A percentile compares a stretch with the other conserved stretches of the same genome.
Evolutionary conservation across 495 filamentous ascomycete genomes (phyloP).

Genomic region (Cercophora scortea): DNA sequence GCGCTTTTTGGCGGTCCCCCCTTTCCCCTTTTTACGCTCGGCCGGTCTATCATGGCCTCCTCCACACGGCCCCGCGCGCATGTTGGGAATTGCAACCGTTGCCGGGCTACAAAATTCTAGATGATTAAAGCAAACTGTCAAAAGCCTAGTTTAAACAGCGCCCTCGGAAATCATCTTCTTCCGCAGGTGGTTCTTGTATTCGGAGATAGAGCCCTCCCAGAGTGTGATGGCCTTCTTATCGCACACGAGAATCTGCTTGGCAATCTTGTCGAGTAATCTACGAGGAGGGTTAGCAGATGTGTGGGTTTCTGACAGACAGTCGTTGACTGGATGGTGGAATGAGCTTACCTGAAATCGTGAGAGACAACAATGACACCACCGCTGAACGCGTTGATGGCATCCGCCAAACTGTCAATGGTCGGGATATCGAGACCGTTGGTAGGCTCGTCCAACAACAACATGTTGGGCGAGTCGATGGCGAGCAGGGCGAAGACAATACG

Average conservation of each 20-base stretch:
- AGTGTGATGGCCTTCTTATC: conserved; percentile 85
- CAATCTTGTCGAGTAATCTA: conserved; percentile 97
- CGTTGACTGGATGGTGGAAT: too few relatives aligned
- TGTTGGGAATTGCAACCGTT: neutral
- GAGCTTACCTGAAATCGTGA: conserved; percentile 88
- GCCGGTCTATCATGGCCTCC: neutral
- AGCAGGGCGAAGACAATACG: conserved; percentile 97
- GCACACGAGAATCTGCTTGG: conserved; percentile 98
- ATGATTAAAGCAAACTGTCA: neutral
- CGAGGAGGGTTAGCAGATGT: conserved; percentile 15
- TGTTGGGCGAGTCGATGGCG: conserved; percentile 94
- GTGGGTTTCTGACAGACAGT: too few relatives aligned
- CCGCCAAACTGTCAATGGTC: conserved; percentile 93
- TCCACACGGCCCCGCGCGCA: neutral
- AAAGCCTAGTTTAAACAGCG: conserved; percentile 42
- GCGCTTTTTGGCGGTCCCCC: neutral
- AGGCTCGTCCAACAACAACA: conserved; percentile 95
- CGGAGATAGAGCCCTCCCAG: conserved; percentile 84
- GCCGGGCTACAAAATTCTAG: neutral
- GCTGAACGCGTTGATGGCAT: conserved; percentile 92
- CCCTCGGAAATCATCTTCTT: conserved; percentile 85
- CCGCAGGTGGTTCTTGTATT: conserved; percentile 96
- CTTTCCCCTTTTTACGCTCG: neutral
- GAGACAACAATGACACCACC: conserved; percentile 97
- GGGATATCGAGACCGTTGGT: conserved; percentile 99